A percentile compares a stretch with the other conserved stretches of the same genome.
phyloP scores from a whole-genome alignment of 169 alveolate species.

The Toxoplasma gondii region DNA sequence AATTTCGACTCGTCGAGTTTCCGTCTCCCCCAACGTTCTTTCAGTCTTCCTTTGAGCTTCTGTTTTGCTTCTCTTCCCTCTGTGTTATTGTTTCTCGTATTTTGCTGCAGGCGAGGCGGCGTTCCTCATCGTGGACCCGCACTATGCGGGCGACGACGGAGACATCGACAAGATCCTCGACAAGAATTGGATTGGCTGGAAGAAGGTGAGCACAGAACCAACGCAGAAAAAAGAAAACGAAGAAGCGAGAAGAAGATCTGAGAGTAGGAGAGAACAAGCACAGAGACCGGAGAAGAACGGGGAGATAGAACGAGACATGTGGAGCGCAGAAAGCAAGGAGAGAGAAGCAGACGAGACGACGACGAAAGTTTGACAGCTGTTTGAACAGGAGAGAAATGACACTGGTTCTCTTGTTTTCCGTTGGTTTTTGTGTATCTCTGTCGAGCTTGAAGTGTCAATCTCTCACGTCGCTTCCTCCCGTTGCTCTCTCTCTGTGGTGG shows the following conservation, averaged over 20 bases:
- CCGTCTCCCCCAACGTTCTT: too few relatives aligned
- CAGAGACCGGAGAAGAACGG: background rate
- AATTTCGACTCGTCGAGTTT: too few relatives aligned
- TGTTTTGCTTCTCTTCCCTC: background rate
- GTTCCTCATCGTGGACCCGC: background rate
- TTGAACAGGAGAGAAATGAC: too few relatives aligned
- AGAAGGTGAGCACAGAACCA: background rate
- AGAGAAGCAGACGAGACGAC: background rate
- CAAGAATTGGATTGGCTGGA: background rate
- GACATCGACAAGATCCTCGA: slow-evolving; percentile 4
- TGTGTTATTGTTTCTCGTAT: background rate
- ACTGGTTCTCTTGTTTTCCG: too few relatives aligned
- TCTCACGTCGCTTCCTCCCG: background rate
- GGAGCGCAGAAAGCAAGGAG: too few relatives aligned
- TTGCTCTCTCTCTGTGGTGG: background rate
- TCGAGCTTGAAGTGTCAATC: too few relatives aligned
- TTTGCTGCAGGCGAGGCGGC: background rate
- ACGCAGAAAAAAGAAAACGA: background rate
- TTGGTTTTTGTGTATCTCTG: too few relatives aligned
- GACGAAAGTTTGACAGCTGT: too few relatives aligned
- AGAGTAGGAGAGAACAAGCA: background rate
- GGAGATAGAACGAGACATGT: background rate
- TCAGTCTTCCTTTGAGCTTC: background rate
- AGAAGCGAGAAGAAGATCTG: background rate
- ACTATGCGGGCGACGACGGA: background rate